phyloP scores from a whole-genome alignment of 1,284 basidiomycete species.

The Microbotryomycetes sp. region DNA sequence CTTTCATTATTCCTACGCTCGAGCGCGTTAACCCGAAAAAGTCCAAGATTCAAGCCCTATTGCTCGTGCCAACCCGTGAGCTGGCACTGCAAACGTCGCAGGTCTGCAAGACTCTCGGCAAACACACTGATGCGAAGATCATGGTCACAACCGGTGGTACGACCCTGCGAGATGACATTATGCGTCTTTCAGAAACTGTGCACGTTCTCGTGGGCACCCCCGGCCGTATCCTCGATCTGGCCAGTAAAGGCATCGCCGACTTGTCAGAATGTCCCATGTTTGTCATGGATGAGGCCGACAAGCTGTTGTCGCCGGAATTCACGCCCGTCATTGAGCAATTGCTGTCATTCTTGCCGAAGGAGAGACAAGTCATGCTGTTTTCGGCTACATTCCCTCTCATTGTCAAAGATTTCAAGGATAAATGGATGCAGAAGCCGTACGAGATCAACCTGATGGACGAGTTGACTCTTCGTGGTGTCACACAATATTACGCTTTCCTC shows the following conservation, averaged over 20 bases:
- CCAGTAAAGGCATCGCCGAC: conserved; percentile 89
- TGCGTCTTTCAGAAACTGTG: conserved; percentile 81
- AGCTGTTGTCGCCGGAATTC: conserved; percentile 94
- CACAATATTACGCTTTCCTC: conserved; percentile 98
- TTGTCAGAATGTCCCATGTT: conserved; percentile 90
- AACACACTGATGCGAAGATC: conserved; percentile 79
- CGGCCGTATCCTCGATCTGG: conserved; percentile 89
- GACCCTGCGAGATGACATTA: conserved; percentile 94
- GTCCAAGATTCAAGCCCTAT: conserved; percentile 87
- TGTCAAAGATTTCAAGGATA: conserved; percentile 99
- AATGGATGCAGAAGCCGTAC: conserved; percentile 93
- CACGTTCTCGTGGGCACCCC: conserved; percentile 97
- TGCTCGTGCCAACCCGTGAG: conserved; percentile 91
- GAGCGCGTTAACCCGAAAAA: conserved; percentile 82
- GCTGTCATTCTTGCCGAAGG: conserved; percentile 71
- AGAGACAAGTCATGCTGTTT: conserved; percentile 97
- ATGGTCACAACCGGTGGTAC: conserved; percentile 99
- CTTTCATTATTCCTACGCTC: conserved; percentile 94
- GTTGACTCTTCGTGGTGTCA: conserved; percentile 94
- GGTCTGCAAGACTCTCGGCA: conserved; percentile 93
- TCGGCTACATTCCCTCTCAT: conserved; percentile 98
- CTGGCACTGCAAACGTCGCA: conserved; percentile 93
- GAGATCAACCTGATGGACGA: conserved; percentile 99
- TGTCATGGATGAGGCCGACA: conserved; percentile 99
- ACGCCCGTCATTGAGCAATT: conserved; percentile 98